Evolutionary conservation across 164 flowering plant species (phyloP).

Genomic region (Chloranthus sessilifolius): DNA sequence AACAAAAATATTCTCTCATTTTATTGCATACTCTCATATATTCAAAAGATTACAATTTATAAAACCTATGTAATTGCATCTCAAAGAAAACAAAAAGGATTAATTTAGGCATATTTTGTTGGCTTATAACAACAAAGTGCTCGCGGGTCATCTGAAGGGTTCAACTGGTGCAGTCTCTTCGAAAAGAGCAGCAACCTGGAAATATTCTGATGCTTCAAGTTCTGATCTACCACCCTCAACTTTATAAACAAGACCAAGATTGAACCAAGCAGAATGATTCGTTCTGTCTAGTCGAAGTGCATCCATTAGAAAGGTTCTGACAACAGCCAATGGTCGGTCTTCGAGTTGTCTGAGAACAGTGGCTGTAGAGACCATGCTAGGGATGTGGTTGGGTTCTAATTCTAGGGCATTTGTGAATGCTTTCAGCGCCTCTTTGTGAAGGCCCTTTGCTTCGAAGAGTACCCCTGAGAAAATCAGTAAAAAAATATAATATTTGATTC

Average conservation of each 20-base stretch:
- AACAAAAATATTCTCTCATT: too few species aligned
- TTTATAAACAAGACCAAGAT: slow-evolving; percentile 68
- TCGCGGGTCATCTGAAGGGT: slow-evolving; percentile 79
- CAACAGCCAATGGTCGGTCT: slow-evolving; percentile 38
- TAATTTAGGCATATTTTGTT: too few species aligned
- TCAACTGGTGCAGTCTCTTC: slow-evolving; percentile 85
- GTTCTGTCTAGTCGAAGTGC: slow-evolving; percentile 76
- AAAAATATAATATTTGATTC: too few species aligned
- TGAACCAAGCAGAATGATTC: slow-evolving; percentile 75
- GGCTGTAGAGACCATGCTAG: slow-evolving; percentile 75
- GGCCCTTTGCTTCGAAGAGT: slow-evolving; percentile 64
- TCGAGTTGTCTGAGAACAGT: slow-evolving; percentile 42
- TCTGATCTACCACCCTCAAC: slow-evolving; percentile 37
- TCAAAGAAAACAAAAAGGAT: too few species aligned
- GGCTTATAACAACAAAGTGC: too few species aligned
- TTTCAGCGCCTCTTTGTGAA: slow-evolving; percentile 50
- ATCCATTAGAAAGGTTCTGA: slow-evolving; percentile 57
- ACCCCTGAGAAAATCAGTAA: slow-evolving; percentile 40
- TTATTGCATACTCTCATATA: too few species aligned
- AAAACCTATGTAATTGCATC: too few species aligned
- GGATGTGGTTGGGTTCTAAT: slow-evolving; percentile 64
- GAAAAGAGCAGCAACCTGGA: slow-evolving; percentile 73
- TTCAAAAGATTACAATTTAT: too few species aligned
- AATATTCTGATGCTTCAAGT: slow-evolving; percentile 73
- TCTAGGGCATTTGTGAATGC: slow-evolving; percentile 66